Percentiles rank a stretch among this genome's conserved stretches.
Conservation (phyloP, 441 rosid species). For the Kokia cookei region DNA sequence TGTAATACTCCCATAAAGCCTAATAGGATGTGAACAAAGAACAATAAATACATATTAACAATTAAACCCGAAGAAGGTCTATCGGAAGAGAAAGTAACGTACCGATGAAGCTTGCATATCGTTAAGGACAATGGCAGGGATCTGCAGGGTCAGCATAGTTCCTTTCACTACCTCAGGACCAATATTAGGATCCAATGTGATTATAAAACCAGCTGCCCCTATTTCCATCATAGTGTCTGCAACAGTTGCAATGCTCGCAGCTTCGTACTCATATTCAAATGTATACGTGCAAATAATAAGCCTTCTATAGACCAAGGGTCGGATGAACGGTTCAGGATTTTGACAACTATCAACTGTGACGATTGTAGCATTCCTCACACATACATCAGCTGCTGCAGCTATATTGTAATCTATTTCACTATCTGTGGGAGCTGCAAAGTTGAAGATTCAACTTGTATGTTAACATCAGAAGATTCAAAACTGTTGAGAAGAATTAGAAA, state of each 20-base stretch:
- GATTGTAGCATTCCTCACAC: constrained; percentile 23
- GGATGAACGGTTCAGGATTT: constrained; percentile 32
- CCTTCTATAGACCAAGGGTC: constrained; percentile 25
- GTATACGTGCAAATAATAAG: constrained; percentile 43
- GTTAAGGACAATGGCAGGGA: constrained; percentile 44
- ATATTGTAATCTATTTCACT: constrained; percentile 24
- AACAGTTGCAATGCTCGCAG: constrained; percentile 34
- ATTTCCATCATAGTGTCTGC: constrained; percentile 35
- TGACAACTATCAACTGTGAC: constrained; percentile 37
- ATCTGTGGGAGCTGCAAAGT: constrained; percentile 40
- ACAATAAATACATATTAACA: neutral
- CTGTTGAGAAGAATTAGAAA: neutral
- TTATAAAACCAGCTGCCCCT: constrained; percentile 50
- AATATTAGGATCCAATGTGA: constrained; percentile 36
- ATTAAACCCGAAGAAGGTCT: neutral
- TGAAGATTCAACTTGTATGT: neutral
- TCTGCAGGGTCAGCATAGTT: constrained; percentile 31
- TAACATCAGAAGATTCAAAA: neutral
- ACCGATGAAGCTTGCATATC: constrained; percentile 39
- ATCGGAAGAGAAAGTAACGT: neutral
- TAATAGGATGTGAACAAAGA: neutral
- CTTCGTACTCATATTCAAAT: constrained; percentile 32
- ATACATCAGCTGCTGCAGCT: constrained; percentile 47
- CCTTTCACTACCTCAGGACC: constrained; percentile 33
- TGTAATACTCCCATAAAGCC: constrained; percentile 50